Evolutionary conservation across 1,139 yeast genomes (phyloP), one percentile per base, ranked within the genome.

Genomic region (Lodderomyces orthopsilosis): DNA sequence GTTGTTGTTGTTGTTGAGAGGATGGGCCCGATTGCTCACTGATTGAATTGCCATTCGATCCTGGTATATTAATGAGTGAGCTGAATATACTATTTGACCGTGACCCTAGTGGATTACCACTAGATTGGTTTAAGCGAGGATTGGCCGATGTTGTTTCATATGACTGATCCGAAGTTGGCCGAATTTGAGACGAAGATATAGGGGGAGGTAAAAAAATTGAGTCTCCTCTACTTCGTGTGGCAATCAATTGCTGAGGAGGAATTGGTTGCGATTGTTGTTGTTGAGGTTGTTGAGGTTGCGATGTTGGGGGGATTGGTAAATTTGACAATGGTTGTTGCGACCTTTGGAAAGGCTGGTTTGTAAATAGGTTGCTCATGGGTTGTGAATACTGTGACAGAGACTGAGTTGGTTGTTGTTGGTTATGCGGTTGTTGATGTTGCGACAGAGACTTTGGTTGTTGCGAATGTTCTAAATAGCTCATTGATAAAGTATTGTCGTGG

Each of bases 41-140:
- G n/a, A 67, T 51, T 1, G 73, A 66, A 47, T 68, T 68, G 13
- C 62, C 57, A 22, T 54, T 52, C 2, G 74, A 63, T 1, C 61
- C 61, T 3, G 77, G 75, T 19, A 70, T 55, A 50, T 72, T 75
- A 30, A 72, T 69, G 21, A 68, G 55, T 8, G 71, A 63, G 47
- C 68, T 68, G 54, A 72, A 72, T 10, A 72, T 70, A 48, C 74
- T 67, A 46, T 71, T 70, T 27, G 76, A 68, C 19, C 77, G 47
- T 36, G 46, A 43, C 2, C 41, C 37, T 17, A 36, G 14, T 14
- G 43, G 21, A 10, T 33, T 35, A 33, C 42, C 46, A 18, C 46
- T 52, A 9, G 41, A 15, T 4, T 48, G 42, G 18, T 37, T 38
- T 13, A 37, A 15, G 34, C 34, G 34, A 6, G 34, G 34, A 33